Conservation (phyloP, 2,329 filamentous ascomycete species). For the Sarocladiaceae sp. region DNA sequence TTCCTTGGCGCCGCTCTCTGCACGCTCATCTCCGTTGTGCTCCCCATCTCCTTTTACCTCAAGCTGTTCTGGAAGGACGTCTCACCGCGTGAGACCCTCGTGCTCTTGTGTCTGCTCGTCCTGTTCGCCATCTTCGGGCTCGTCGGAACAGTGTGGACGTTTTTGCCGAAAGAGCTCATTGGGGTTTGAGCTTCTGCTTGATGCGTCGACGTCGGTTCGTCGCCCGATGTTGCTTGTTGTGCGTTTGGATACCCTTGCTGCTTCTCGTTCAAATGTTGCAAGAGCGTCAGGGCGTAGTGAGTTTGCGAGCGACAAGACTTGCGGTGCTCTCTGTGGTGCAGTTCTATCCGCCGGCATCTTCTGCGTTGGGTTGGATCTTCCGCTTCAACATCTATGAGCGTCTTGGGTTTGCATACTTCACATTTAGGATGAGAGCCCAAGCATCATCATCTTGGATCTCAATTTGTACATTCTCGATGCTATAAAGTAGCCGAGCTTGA, state of each 20-base stretch:
- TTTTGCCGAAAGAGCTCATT: conserved; percentile 71
- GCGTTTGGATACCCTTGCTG: background rate
- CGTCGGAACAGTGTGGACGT: conserved; percentile 80
- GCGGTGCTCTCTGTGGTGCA: too few relatives aligned
- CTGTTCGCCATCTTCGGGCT: conserved; percentile 64
- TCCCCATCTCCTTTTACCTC: conserved; percentile 83
- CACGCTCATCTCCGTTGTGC: conserved; percentile 87
- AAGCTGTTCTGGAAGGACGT: conserved; percentile 80
- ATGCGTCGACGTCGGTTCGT: background rate
- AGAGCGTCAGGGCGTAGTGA: too few relatives aligned
- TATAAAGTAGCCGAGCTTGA: too few relatives aligned
- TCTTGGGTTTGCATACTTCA: too few relatives aligned
- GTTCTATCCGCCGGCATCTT: too few relatives aligned
- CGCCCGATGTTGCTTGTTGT: background rate
- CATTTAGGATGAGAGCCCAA: too few relatives aligned
- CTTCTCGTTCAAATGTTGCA: too few relatives aligned
- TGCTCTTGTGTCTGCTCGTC: conserved; percentile 64
- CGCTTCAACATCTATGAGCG: too few relatives aligned
- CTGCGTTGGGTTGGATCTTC: too few relatives aligned
- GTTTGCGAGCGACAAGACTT: too few relatives aligned
- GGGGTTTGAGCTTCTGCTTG: conserved; percentile 28
- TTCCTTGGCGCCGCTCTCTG: conserved; percentile 85
- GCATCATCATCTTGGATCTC: too few relatives aligned
- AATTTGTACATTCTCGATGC: too few relatives aligned
- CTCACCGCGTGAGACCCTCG: conserved; percentile 50